Evolutionary conservation across 1,139 yeast genomes (phyloP).

Genomic region (Hemisphaericaspora xylanilytica): DNA sequence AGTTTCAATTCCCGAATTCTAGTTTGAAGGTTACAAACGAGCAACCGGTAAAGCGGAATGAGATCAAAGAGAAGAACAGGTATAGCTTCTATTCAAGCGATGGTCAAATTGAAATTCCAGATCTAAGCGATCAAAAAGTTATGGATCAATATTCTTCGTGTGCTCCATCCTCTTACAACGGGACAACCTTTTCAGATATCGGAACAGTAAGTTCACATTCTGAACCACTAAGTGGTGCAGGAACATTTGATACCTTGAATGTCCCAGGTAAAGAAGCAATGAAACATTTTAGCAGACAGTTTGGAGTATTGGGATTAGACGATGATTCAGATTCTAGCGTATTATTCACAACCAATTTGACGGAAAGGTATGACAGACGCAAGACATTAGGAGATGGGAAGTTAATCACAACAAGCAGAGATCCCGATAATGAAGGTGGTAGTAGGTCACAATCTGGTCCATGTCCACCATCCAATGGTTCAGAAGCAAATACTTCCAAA

Average conservation of each 20-base stretch:
- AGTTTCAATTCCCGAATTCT: constrained; percentile 42
- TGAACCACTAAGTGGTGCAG: constrained; percentile 17
- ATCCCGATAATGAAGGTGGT: too few species aligned
- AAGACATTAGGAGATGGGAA: too few species aligned
- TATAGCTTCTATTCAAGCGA: constrained; percentile 25
- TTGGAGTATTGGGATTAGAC: constrained; percentile 22
- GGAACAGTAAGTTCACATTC: constrained; percentile 20
- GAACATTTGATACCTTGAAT: constrained; percentile 22
- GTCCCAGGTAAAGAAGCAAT: constrained; percentile 35
- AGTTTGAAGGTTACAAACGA: constrained; percentile 34
- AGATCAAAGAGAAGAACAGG: constrained; percentile 21
- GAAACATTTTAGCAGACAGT: constrained; percentile 27
- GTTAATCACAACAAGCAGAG: too few species aligned
- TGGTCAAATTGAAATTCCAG: constrained; percentile 48
- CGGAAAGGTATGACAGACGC: neutral
- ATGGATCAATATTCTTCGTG: constrained; percentile 22
- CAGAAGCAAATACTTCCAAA: too few species aligned
- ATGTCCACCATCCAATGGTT: too few species aligned
- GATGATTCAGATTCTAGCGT: constrained; percentile 32
- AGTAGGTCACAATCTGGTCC: too few species aligned
- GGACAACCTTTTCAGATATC: constrained; percentile 31
- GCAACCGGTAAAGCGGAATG: constrained; percentile 18
- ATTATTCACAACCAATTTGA: neutral
- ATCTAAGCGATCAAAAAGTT: constrained; percentile 26
- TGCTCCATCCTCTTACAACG: constrained; percentile 24